These are phyloP conservation scores for Alternaria brassicae DNA, from an alignment of 2,329 filamentous ascomycete genomes.

Conservation along the genomic window DNA sequence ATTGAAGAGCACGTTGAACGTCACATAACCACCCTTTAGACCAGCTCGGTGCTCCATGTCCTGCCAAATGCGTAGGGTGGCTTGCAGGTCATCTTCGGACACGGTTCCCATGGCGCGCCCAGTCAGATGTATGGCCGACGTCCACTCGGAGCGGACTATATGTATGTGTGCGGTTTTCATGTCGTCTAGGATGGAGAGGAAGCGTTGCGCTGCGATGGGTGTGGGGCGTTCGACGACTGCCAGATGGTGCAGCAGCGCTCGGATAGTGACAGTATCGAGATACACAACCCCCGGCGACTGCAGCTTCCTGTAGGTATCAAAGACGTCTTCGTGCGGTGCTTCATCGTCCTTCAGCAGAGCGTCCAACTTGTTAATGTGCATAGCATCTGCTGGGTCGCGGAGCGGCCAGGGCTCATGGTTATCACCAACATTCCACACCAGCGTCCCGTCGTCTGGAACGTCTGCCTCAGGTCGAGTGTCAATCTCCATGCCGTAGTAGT, in stretches of 20 bases:
- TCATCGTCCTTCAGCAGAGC: constrained; percentile 54
- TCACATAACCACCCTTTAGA: constrained; percentile 73
- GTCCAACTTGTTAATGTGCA: constrained; percentile 44
- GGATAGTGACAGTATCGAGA: constrained; percentile 61
- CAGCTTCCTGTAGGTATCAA: constrained; percentile 60
- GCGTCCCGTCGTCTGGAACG: constrained; percentile 37
- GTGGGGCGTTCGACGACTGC: constrained; percentile 65
- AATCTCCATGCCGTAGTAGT: constrained; percentile 53
- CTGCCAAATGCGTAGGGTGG: constrained; percentile 79
- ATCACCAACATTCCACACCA: constrained; percentile 44
- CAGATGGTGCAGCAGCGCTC: constrained; percentile 71
- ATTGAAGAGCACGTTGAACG: constrained; percentile 93
- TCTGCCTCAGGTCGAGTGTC: constrained; percentile 36
- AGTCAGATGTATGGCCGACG: constrained; percentile 79
- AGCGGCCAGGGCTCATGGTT: constrained; percentile 45
- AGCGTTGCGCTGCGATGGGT: constrained; percentile 73
- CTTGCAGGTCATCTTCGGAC: constrained; percentile 67
- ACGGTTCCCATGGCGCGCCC: constrained; percentile 71
- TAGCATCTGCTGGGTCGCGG: constrained; percentile 40
- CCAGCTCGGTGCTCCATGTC: constrained; percentile 83
- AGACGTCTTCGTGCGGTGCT: constrained; percentile 58
- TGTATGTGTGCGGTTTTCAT: constrained; percentile 76
- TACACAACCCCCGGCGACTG: constrained; percentile 62
- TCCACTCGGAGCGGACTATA: constrained; percentile 77
- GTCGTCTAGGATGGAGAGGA: constrained; percentile 83